Evolutionary conservation across 192 early-diverging fungal genomes (phyloP).

Genomic region (Backusella tarrabulga): DNA sequence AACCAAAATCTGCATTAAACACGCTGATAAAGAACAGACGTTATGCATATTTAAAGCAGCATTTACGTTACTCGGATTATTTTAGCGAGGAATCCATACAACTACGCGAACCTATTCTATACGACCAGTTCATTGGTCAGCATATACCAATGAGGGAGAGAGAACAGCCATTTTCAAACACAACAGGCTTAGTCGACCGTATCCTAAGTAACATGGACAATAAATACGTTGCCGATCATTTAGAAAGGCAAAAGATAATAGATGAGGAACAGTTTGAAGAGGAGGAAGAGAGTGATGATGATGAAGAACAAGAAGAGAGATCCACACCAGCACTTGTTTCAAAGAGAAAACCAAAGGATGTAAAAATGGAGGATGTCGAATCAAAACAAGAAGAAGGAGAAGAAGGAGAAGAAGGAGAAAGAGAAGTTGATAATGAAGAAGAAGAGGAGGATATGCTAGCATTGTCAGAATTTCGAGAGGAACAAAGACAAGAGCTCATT

Average conservation of each 20-base stretch:
- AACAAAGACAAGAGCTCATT: slow-evolving; percentile 33
- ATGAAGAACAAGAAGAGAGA: slow-evolving; percentile 8
- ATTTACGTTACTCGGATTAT: slow-evolving; percentile 35
- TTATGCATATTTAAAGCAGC: slow-evolving; percentile 30
- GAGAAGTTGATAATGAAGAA: neutral
- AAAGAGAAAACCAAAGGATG: slow-evolving; percentile 28
- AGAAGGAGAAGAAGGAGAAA: neutral
- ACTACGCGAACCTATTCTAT: slow-evolving; percentile 39
- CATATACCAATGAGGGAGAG: slow-evolving; percentile 29
- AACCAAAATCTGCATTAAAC: slow-evolving; percentile 5
- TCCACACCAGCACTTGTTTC: slow-evolving; percentile 8
- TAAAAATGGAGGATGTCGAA: slow-evolving; percentile 15
- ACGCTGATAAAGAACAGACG: slow-evolving; percentile 38
- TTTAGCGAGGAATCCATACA: slow-evolving; percentile 39
- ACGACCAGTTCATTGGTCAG: slow-evolving; percentile 43
- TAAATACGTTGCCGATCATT: slow-evolving; percentile 28
- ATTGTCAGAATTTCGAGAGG: slow-evolving; percentile 15
- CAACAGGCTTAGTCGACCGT: slow-evolving; percentile 35
- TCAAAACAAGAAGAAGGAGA: neutral
- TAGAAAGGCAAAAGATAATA: slow-evolving; percentile 11
- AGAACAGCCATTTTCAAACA: slow-evolving; percentile 28
- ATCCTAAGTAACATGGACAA: slow-evolving; percentile 36
- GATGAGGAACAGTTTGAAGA: slow-evolving; percentile 42
- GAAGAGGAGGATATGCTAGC: slow-evolving; percentile 1
- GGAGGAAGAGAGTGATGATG: slow-evolving; percentile 38